Percentiles rank a stretch among this genome's conserved stretches.
These are phyloP conservation scores for Termitomyces sp. DNA, from an alignment of 768 basidiomycete species.

Conservation along the genomic window DNA sequence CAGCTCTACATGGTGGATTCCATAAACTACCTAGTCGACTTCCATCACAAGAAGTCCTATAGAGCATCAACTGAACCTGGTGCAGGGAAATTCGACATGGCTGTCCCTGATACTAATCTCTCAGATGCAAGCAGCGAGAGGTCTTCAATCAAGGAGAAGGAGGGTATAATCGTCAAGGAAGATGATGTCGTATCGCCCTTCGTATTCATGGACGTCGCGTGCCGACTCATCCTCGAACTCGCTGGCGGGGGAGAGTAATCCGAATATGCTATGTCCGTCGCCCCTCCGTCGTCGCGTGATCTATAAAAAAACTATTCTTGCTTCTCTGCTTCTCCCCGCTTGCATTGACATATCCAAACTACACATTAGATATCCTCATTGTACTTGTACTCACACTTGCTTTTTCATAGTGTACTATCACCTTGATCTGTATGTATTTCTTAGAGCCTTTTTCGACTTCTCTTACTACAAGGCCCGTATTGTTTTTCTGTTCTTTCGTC, in stretches of 20 bases:
- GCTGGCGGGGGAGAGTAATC: constrained; percentile 53
- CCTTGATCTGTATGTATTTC: constrained; percentile 13
- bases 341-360: constrained; percentile 4
- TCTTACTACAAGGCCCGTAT: background rate
- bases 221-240: constrained; percentile 88
- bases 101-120: constrained; percentile 39
- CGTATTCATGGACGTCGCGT: constrained; percentile 96
- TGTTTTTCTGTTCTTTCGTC: background rate
- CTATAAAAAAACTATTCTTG: background rate
- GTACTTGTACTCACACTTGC: constrained; percentile 9
- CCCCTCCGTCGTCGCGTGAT: background rate
- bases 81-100: constrained; percentile 72
- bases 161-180: constrained; percentile 35
- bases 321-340: background rate
- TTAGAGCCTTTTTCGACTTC: constrained; percentile 6
- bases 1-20: constrained; percentile 96
- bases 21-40: constrained; percentile 96
- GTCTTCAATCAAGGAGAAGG: constrained; percentile 49
- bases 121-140: constrained; percentile 56
- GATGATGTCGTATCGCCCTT: constrained; percentile 83
- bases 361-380: constrained; percentile 13
- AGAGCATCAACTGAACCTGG: constrained; percentile 63
- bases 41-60: constrained; percentile 96
- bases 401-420: constrained; percentile 9
- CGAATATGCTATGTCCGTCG: background rate